Conservation (phyloP, 2,329 filamentous ascomycete genomes). For the Fusarium sp. region DNA sequence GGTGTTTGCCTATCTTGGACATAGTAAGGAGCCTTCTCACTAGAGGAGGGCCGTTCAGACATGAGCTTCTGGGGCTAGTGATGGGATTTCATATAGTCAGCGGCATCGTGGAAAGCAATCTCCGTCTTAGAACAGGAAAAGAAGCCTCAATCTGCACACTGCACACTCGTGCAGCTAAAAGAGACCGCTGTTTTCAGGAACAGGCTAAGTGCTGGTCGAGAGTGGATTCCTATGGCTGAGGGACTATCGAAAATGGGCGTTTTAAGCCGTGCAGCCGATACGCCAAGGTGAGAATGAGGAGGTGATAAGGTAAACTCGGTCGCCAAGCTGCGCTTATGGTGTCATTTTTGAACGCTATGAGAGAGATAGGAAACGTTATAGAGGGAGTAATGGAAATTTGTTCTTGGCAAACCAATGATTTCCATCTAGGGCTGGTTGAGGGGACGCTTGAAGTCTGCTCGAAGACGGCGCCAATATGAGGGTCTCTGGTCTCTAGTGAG, state of each 20-base stretch:
- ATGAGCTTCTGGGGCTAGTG: neutral
- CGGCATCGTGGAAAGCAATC: constrained; percentile 25
- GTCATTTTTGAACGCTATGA: neutral
- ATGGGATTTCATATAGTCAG: constrained; percentile 11
- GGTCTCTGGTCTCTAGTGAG: neutral
- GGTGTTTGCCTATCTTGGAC: constrained; percentile 40
- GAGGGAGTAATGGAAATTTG: constrained; percentile 13
- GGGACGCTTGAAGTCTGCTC: neutral
- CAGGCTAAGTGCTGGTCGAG: constrained; percentile 44
- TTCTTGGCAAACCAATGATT: constrained; percentile 18
- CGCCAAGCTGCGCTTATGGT: constrained; percentile 11
- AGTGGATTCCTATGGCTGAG: constrained; percentile 17
- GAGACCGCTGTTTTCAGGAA: constrained; percentile 44
- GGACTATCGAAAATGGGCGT: constrained; percentile 24
- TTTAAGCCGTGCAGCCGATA: constrained; percentile 24
- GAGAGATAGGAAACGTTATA: constrained; percentile 13
- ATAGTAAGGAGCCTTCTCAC: constrained; percentile 9
- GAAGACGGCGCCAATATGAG: neutral
- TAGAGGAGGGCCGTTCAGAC: constrained; percentile 1
- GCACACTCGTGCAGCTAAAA: constrained; percentile 15
- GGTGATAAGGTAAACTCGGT: neutral
- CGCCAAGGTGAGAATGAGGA: constrained; percentile 19
- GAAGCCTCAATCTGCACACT: constrained; percentile 10
- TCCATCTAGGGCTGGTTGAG: neutral
- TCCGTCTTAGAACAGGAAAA: constrained; percentile 22